Evolutionary conservation across 164 flowering plant species (phyloP), one percentile per base, ranked within the genome.

Genomic region (Vitis rupestris): DNA sequence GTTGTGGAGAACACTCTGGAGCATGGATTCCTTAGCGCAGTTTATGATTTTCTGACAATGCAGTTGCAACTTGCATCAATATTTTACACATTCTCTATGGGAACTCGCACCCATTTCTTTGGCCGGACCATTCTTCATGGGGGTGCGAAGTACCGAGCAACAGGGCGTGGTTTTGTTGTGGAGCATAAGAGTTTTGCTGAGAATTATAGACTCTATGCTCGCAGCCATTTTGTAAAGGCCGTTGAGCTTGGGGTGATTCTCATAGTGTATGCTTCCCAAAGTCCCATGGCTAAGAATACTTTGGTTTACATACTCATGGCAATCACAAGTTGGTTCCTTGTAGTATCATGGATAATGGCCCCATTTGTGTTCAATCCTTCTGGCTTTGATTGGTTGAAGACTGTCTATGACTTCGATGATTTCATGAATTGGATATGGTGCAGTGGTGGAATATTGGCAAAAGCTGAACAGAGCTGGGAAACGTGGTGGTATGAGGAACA

Each of bases 401-500:
- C 97, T 14, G 99, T 95, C 2, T 87, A 93, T 70, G 98, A 95
- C 72, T 95, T 85, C 66, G 98, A 91, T 17, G 90, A 90, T 70
- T 95, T 93, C 63, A 82, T 93, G 74, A 87, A 80, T 69, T 95
- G 99, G 99, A 70, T 95, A 64, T 91, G 96, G 94, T 80, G 71
- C 65, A 64, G 68, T 44, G 88, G 96, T 67, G 97, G 93, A 47
- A 72, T 86, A 17, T 84, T 85, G 57, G 74, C 86, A 4, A 86
- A 86, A 74, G 85, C 93, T 15, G 97, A 95, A 0, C 82, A 86
- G 78, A 91, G 99, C 78, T 95, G 99, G 99, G 94, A 91, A 75
- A 88, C 89, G 8, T 95, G 99, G 98, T 95, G 99, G 98, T 86
- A 90, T 51, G 99, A 93, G 75, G 98, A 95, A 59, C 97, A 95